Percentiles rank a stretch among this genome's conserved stretches.
Evolutionary conservation across 2,329 filamentous ascomycete species (phyloP).

Genomic region (Cadophora luteo-olivacea): DNA sequence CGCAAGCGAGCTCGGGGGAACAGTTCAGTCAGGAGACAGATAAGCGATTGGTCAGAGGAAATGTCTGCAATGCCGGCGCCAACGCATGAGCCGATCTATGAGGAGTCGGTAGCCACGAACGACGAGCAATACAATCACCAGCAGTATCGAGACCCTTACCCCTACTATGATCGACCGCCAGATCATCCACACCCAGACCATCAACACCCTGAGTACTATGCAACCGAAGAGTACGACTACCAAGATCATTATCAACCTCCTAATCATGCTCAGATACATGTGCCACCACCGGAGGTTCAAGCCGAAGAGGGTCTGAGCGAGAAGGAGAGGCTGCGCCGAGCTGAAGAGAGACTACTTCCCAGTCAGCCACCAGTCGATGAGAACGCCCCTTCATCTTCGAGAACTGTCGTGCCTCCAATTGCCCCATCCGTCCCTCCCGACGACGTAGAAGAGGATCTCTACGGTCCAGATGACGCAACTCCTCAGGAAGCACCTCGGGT

Average conservation of each 20-base stretch:
- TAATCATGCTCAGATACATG: slow-evolving; percentile 53
- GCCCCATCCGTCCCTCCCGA: slow-evolving; percentile 48
- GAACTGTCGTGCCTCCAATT: slow-evolving; percentile 47
- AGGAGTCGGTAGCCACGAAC: slow-evolving; percentile 29
- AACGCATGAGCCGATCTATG: slow-evolving; percentile 36
- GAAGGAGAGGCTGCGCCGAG: slow-evolving; percentile 79
- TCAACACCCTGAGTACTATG: slow-evolving; percentile 23
- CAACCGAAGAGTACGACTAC: slow-evolving; percentile 24
- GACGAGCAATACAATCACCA: slow-evolving; percentile 26
- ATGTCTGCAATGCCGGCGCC: slow-evolving; percentile 27
- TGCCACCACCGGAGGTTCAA: slow-evolving; percentile 65
- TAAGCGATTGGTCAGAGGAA: slow-evolving; percentile 33
- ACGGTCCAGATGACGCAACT: slow-evolving; percentile 54
- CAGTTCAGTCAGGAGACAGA: slow-evolving; percentile 28
- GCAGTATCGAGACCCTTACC: slow-evolving; percentile 42
- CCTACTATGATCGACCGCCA: slow-evolving; percentile 45
- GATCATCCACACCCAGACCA: slow-evolving; percentile 37
- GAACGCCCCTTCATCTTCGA: slow-evolving; percentile 51
- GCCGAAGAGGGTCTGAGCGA: slow-evolving; percentile 73
- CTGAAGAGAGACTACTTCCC: slow-evolving; percentile 80
- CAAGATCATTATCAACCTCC: slow-evolving; percentile 33
- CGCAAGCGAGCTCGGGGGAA: slow-evolving; percentile 42
- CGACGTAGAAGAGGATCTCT: slow-evolving; percentile 56
- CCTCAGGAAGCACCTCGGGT: slow-evolving; percentile 28
- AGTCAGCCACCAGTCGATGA: slow-evolving; percentile 70